Conservation (phyloP, 2,329 filamentous ascomycete species). For the Penicillium sp. region DNA sequence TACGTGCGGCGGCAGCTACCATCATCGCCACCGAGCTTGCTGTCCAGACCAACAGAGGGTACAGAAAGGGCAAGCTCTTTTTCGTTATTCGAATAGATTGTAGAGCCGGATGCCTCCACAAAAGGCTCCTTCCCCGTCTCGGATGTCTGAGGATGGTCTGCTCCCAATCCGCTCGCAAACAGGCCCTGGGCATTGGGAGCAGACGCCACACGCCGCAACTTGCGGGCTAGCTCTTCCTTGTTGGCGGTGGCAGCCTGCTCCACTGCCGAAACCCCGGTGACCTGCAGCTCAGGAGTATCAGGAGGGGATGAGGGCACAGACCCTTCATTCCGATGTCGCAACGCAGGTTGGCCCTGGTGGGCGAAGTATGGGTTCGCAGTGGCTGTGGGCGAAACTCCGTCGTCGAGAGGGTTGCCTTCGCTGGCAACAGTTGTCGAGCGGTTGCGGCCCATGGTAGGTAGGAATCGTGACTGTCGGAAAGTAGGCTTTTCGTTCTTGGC, state of each 20-base stretch:
- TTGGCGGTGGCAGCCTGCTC: conserved; percentile 69
- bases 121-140: conserved; percentile 81
- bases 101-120: conserved; percentile 54
- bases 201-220: conserved; percentile 88
- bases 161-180: conserved; percentile 60
- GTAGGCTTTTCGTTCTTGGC: conserved; percentile 62
- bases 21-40: conserved; percentile 62
- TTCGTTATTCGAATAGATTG: conserved; percentile 40
- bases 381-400: conserved; percentile 83
- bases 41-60: conserved; percentile 46
- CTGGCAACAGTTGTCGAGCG: conserved; percentile 87
- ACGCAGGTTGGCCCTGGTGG: conserved; percentile 87
- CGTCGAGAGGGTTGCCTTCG: conserved; percentile 86
- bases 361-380: conserved; percentile 96
- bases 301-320: conserved; percentile 90
- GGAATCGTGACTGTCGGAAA: conserved; percentile 82
- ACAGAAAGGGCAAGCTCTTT: conserved; percentile 29
- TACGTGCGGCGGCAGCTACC: conserved; percentile 89
- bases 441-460: conserved; percentile 79
- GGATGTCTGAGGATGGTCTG: conserved; percentile 73
- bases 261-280: conserved; percentile 62
- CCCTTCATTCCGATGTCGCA: conserved; percentile 91
- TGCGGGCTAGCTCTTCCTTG: conserved; percentile 90
- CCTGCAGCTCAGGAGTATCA: conserved; percentile 75
- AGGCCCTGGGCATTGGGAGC: conserved; percentile 95